A percentile compares a stretch with the other conserved stretches of the same genome.
phyloP scores from a whole-genome alignment of 2,329 filamentous ascomycete genomes.

The Aureobasidium sp. region DNA sequence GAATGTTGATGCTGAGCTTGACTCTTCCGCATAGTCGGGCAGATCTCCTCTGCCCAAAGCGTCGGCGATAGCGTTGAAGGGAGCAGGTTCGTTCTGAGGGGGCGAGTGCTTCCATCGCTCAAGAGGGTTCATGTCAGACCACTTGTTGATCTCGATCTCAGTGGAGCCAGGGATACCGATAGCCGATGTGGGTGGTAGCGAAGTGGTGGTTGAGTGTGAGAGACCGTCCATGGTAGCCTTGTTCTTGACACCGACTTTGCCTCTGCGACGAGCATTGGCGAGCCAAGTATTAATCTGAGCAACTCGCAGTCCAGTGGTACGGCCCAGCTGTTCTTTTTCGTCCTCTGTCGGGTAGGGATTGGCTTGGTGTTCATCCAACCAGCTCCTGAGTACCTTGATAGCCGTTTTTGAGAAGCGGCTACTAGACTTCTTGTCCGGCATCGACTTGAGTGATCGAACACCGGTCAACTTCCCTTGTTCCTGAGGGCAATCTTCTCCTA shows the following conservation, averaged over 20 bases:
- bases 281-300: conserved; percentile 89
- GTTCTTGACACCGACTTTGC: conserved; percentile 60
- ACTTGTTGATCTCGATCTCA: conserved; percentile 28
- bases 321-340: conserved; percentile 73
- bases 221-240: conserved; percentile 60
- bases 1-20: conserved; percentile 30
- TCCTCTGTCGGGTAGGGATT: conserved; percentile 86
- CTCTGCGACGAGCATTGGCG: conserved; percentile 76
- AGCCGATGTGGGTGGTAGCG: conserved; percentile 55
- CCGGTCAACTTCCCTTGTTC: conserved; percentile 31
- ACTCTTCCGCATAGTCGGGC: conserved; percentile 21
- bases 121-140: conserved; percentile 18
- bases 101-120: conserved; percentile 59
- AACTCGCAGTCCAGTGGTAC: conserved; percentile 71
- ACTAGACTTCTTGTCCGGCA: conserved; percentile 49
- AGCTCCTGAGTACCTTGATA: conserved; percentile 73
- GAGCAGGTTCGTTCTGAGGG: conserved; percentile 62
- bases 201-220: conserved; percentile 43
- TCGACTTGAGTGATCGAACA: conserved; percentile 28
- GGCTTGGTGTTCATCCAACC: conserved; percentile 71
- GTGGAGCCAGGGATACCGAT: conserved; percentile 64
- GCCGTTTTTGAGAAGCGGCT: conserved; percentile 75
- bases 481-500: conserved; percentile 35
- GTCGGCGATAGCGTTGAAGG: conserved; percentile 56
- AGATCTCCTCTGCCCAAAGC: conserved; percentile 42